Conservation (phyloP, 139 green algal genomes). For the Chlorella sp. region DNA sequence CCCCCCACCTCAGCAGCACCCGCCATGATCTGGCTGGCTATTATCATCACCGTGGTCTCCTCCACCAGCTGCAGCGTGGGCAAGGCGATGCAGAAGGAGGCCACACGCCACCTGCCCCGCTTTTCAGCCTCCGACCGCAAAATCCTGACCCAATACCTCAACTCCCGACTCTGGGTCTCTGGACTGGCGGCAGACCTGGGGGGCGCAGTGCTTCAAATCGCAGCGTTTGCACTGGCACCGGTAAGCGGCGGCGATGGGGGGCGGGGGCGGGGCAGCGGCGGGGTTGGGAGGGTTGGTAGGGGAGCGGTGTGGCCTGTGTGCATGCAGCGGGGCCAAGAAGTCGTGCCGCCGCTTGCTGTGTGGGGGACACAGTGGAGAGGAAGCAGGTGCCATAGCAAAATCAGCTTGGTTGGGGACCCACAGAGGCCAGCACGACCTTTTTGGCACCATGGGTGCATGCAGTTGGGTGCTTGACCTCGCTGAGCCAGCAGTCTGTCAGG, state of each 20-base stretch:
- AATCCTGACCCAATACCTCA: conserved; percentile 71
- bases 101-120: conserved; percentile 70
- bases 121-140: conserved; percentile 62
- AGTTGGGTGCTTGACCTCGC: too few species aligned
- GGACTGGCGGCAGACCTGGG: conserved; percentile 79
- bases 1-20: background rate
- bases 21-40: conserved; percentile 66
- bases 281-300: background rate
- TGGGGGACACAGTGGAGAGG: too few species aligned
- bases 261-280: conserved; percentile 73
- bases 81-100: conserved; percentile 90
- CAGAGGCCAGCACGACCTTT: too few species aligned
- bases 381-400: too few species aligned
- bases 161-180: conserved; percentile 66
- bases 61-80: conserved; percentile 86
- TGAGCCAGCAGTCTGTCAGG: too few species aligned
- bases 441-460: too few species aligned
- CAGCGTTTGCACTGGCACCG: conserved; percentile 82
- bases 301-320: background rate
- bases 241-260: conserved; percentile 49
- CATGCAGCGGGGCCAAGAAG: background rate
- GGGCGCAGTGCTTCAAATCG: conserved; percentile 86
- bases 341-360: background rate
- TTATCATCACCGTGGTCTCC: conserved; percentile 80
- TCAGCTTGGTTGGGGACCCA: too few species aligned